Conservation (phyloP, 1,284 basidiomycete species). For the Boletus sp. region DNA sequence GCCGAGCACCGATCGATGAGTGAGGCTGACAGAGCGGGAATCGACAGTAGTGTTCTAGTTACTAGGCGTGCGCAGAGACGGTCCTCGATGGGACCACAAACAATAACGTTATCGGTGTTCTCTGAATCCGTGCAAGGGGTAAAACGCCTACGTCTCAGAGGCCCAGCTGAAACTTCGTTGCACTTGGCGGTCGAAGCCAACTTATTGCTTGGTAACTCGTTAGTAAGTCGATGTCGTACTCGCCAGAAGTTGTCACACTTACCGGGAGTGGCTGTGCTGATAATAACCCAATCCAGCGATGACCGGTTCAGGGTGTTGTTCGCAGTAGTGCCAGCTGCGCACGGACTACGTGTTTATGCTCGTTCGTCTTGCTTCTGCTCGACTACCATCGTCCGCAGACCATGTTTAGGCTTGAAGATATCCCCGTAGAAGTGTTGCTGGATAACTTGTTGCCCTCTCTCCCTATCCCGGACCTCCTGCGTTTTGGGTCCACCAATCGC, state of each 20-base stretch:
- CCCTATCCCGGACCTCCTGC: slow-evolving; percentile 54
- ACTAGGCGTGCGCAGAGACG: no score
- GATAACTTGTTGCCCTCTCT: slow-evolving; percentile 68
- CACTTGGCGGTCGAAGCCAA: no score
- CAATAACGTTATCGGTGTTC: neutral
- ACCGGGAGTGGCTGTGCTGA: slow-evolving; percentile 28
- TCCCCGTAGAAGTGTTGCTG: slow-evolving; percentile 71
- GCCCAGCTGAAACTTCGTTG: no score
- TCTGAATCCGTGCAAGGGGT: neutral
- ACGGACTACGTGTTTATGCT: slow-evolving; percentile 1
- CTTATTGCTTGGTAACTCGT: no score
- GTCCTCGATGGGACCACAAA: neutral
- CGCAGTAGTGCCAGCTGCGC: slow-evolving; percentile 7
- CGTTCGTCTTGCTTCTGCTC: slow-evolving; percentile 1
- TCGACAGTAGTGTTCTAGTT: neutral
- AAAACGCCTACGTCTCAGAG: neutral
- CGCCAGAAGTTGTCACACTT: no score
- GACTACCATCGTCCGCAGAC: neutral
- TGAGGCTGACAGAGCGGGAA: no score
- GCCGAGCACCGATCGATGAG: slow-evolving; percentile 1
- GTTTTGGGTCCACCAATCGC: slow-evolving; percentile 54
- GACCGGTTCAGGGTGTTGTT: slow-evolving; percentile 5
- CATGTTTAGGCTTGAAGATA: slow-evolving; percentile 42
- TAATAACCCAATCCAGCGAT: slow-evolving; percentile 16
- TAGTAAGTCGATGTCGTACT: no score